phyloP scores from a whole-genome alignment of 108 stramenopile species.

The Aureococcus anophagefferens region DNA sequence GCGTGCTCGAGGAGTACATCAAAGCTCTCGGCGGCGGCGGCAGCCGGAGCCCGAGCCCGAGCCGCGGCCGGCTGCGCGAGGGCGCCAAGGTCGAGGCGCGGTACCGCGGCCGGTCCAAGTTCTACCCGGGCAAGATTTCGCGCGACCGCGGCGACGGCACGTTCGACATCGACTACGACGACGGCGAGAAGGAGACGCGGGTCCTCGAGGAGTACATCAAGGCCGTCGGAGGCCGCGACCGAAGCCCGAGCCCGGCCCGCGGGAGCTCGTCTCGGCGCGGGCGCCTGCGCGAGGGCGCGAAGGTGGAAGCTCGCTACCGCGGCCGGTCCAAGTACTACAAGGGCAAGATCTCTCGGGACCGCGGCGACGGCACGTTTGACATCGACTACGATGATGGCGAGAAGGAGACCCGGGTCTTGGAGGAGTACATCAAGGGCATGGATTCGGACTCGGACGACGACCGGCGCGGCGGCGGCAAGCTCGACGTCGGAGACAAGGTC shows the following conservation, averaged over 20 bases:
- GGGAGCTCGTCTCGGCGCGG: too few relatives aligned
- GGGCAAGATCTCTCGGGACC: conserved; percentile 19
- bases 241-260: too few relatives aligned
- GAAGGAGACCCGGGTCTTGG: conserved; percentile 6
- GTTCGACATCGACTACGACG: conserved; percentile 12
- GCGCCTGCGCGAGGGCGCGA: too few relatives aligned
- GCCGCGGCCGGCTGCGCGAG: background rate
- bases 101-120: conserved; percentile 18
- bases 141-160: conserved; percentile 8
- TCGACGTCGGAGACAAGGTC: conserved; percentile 21
- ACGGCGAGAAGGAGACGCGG: conserved; percentile 4
- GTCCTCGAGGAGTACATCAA: conserved; percentile 2
- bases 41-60: background rate
- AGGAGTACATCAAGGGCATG: conserved; percentile 13
- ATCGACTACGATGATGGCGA: conserved; percentile 30
- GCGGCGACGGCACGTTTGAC: conserved; percentile 30
- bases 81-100: conserved; percentile 4
- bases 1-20: conserved; percentile 2
- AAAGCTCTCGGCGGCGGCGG: background rate
- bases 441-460: conserved; percentile 13
- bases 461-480: background rate
- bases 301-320: conserved; percentile 39
- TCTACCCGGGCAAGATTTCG: conserved; percentile 10
- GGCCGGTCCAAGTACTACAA: conserved; percentile 23
- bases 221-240: too few relatives aligned